Percentiles rank a stretch among this genome's conserved stretches.
Conservation (phyloP, 257 asterid species). For the Parsonsia alboflavescens region DNA sequence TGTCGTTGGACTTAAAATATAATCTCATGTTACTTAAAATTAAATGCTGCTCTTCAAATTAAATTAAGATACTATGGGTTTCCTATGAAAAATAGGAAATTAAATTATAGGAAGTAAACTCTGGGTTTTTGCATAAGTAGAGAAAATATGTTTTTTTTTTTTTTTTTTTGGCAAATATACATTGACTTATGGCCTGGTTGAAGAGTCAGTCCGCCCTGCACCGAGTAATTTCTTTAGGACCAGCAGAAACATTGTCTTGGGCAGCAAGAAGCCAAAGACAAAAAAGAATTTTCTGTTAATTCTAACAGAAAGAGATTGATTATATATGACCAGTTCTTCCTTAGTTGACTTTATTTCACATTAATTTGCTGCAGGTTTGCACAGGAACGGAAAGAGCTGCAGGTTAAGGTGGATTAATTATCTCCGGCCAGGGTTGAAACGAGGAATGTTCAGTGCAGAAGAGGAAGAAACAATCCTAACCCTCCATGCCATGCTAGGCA, state of each 20-base stretch:
- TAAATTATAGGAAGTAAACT: background rate
- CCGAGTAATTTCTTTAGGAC: background rate
- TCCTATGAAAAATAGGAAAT: no score
- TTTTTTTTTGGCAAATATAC: no score
- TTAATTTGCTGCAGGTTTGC: constrained; percentile 43
- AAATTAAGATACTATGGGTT: no score
- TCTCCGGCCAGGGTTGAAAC: constrained; percentile 72
- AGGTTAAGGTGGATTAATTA: constrained; percentile 87
- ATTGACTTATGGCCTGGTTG: background rate
- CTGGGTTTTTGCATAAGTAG: background rate
- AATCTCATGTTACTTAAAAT: no score
- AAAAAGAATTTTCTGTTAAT: background rate
- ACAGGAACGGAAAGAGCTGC: constrained; percentile 91
- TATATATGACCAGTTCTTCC: background rate
- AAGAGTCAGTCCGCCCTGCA: background rate
- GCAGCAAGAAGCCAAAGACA: background rate
- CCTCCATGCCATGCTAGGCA: constrained; percentile 73
- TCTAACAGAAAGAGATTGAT: background rate
- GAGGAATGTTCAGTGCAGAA: constrained; percentile 50
- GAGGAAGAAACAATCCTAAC: constrained; percentile 57
- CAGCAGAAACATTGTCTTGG: background rate
- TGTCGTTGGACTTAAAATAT: no score
- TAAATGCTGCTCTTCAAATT: no score
- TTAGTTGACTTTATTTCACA: background rate
- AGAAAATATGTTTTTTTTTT: no score